Evolutionary conservation across 306 rosid species (phyloP).

Genomic region (Dicorynia guianensis): DNA sequence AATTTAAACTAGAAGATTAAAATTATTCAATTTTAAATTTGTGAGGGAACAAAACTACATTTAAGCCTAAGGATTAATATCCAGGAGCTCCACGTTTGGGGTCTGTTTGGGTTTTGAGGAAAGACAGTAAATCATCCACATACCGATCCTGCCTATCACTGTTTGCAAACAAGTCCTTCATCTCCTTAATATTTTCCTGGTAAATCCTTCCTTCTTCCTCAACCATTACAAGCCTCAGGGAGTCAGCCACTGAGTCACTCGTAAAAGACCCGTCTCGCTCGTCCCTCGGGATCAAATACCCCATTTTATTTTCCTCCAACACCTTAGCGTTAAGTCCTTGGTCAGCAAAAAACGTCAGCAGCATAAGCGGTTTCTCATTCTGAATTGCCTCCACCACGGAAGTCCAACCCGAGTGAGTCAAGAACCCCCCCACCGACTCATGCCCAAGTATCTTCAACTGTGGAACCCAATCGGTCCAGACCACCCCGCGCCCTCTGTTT

Average conservation of each 20-base stretch:
- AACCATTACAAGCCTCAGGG: conserved; percentile 33
- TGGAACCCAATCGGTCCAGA: conserved; percentile 48
- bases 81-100: not conserved
- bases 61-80: too few relatives aligned
- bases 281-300: conserved; percentile 35
- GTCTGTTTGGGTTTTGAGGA: not conserved
- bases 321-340: conserved; percentile 40
- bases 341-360: conserved; percentile 41
- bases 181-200: conserved; percentile 38
- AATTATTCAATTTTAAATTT: too few relatives aligned
- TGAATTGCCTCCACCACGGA: conserved; percentile 46
- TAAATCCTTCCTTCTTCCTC: conserved; percentile 43
- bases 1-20: too few relatives aligned
- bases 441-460: conserved; percentile 45
- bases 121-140: conserved; percentile 23
- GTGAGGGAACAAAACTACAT: too few relatives aligned
- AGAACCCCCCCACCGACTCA: conserved; percentile 40
- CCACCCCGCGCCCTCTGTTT: conserved; percentile 41
- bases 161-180: conserved; percentile 33
- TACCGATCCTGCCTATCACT: conserved; percentile 5
- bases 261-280: conserved; percentile 41
- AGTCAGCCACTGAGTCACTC: conserved; percentile 38
- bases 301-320: conserved; percentile 42
- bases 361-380: conserved; percentile 36
- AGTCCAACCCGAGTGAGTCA: conserved; percentile 49